Base-by-base conservation (phyloP, 2,329 filamentous ascomycete genomes). In the Alternaria atra region DNA sequence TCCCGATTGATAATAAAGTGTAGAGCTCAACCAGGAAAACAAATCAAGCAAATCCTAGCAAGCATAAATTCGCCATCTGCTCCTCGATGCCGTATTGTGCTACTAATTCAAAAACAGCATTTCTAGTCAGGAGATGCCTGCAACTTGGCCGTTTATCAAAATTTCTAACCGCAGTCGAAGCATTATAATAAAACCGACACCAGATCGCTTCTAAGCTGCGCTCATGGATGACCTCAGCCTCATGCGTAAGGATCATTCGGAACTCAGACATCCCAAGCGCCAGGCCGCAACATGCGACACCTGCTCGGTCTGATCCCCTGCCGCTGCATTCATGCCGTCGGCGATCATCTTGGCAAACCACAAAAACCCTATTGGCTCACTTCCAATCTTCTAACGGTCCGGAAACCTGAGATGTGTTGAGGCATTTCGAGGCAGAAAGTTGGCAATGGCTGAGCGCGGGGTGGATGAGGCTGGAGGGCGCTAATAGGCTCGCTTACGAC, bases 241-340 rank as follows among this genome's bases (percentile, higher is more conserved):
- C 46, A 42, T 12, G n/a, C 13, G 29, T 55, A 57, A 39, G 57
- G 47, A 48, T 61, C 23, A 23, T 32, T 37, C 58, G 64, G 56
- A 68, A 56, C 62, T 68, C 61, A 62, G 55, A 73, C 73, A 42
- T 54, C 65, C 62, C 48, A 66, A 67, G 70, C 68, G 56, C 54
- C 70, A 68, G 37, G 43, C 47, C 52, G 58, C 54, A 58, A 17
- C 42, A 39, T 60, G 42, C 65, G 71, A 69, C 63, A 73, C 72
- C 52, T 48, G 50, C 25, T 56, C 58, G 40, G 70, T 75, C 60
- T 68, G 66, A 66, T 52, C 63, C 55, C 48, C 64, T 54, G 47
- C 50, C 52, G 43, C 39, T 43, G 44, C 47, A 51, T 52, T 48
- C 29, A 63, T 53, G 54, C 63, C 32, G 37, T 39, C 44, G 32